phyloP scores from a whole-genome alignment of 106 monocot species.

The Chionographis japonica region DNA sequence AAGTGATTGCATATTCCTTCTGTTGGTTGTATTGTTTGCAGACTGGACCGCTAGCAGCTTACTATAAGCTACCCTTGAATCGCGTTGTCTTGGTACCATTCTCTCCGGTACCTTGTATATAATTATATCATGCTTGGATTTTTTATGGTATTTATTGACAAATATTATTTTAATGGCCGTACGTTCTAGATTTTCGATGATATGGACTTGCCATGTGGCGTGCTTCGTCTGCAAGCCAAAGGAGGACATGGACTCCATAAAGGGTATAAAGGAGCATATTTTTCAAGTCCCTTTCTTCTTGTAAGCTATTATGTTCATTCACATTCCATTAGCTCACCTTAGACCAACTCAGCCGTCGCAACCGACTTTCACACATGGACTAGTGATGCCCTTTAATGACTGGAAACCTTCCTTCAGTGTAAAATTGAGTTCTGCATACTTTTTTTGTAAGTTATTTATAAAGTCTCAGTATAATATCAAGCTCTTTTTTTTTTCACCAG shows the following conservation, averaged over 20 bases:
- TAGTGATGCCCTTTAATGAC: no score
- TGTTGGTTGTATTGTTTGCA: conserved; percentile 21
- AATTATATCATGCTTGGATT: conserved; percentile 6
- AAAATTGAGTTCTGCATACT: no score
- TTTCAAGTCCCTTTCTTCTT: neutral
- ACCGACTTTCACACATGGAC: no score
- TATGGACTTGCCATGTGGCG: conserved; percentile 89
- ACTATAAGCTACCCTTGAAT: conserved; percentile 89
- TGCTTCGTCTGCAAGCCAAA: conserved; percentile 84
- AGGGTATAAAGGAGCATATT: conserved; percentile 37
- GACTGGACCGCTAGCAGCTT: conserved; percentile 94
- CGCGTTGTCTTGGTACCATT: conserved; percentile 69
- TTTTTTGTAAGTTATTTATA: neutral
- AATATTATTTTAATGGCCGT: neutral
- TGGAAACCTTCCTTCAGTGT: no score
- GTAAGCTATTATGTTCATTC: no score
- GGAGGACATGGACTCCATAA: conserved; percentile 92
- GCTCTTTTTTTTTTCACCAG: conserved; percentile 29
- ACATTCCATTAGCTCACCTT: no score
- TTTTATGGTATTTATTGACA: neutral
- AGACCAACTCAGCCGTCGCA: no score
- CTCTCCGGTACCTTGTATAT: neutral
- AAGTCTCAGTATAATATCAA: neutral
- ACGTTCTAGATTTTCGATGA: conserved; percentile 79
- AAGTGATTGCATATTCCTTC: neutral